Evolutionary conservation across 768 basidiomycete genomes (phyloP).

Genomic region (Pleurotus giganteus): DNA sequence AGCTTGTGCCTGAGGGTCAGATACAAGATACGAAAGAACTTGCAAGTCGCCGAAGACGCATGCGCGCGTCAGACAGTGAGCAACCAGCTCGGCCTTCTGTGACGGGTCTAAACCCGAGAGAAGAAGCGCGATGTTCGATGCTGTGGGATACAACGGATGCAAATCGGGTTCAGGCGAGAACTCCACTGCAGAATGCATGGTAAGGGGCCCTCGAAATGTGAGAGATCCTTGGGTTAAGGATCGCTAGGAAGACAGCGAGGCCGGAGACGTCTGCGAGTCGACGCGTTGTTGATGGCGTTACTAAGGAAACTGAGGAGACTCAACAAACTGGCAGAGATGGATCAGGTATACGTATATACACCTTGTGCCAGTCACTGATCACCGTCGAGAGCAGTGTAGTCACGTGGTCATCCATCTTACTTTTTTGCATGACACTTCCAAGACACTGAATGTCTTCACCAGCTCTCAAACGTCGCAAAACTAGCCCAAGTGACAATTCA

Average conservation of each 20-base stretch:
- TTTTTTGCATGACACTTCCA: not conserved
- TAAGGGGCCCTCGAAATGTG: too few relatives aligned
- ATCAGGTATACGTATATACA: too few relatives aligned
- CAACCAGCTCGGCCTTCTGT: slow-evolving; percentile 68
- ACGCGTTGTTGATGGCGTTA: not conserved
- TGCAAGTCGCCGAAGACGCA: slow-evolving; percentile 77
- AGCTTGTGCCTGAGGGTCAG: slow-evolving; percentile 62
- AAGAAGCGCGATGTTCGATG: slow-evolving; percentile 56
- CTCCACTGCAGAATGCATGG: slow-evolving; percentile 36
- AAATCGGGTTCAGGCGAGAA: slow-evolving; percentile 77
- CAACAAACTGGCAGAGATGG: slow-evolving; percentile 3
- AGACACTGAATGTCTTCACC: slow-evolving; percentile 46
- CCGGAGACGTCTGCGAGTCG: not conserved
- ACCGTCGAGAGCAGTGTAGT: not conserved
- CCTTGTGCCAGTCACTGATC: too few relatives aligned
- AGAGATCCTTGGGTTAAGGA: too few relatives aligned
- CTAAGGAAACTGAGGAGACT: not conserved
- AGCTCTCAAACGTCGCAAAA: slow-evolving; percentile 48
- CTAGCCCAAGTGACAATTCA: slow-evolving; percentile 27
- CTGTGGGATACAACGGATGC: slow-evolving; percentile 73
- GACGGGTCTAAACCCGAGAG: slow-evolving; percentile 65
- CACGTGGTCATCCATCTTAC: not conserved
- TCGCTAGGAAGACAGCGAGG: not conserved
- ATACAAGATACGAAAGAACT: slow-evolving; percentile 69
- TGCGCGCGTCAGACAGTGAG: slow-evolving; percentile 72